Evolutionary conservation across 352 stramenopile species (phyloP).

Genomic region (Pythium apleroticum): DNA sequence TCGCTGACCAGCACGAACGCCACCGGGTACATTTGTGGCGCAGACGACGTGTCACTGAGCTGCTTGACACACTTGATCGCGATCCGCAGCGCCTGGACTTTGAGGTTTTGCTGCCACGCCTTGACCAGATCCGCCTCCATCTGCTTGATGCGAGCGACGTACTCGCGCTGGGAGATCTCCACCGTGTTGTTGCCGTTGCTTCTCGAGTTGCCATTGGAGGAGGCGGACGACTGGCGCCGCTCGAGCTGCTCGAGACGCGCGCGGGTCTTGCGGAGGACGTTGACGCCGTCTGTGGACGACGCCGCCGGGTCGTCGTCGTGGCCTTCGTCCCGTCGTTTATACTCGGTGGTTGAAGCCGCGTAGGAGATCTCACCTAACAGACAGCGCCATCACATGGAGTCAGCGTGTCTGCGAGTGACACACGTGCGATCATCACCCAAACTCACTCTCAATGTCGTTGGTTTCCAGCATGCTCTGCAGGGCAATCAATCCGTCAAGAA

Average conservation of each 20-base stretch:
- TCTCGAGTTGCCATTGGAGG: constrained; percentile 6
- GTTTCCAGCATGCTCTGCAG: constrained; percentile 70
- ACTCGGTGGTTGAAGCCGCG: constrained; percentile 33
- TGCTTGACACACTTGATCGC: constrained; percentile 91
- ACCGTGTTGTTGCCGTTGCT: constrained; percentile 30
- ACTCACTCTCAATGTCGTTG: constrained; percentile 59
- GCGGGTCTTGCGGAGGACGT: constrained; percentile 66
- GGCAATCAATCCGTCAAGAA: too few species aligned
- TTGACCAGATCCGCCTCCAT: constrained; percentile 69
- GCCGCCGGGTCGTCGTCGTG: constrained; percentile 5
- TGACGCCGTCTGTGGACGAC: constrained; percentile 29
- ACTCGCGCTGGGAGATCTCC: constrained; percentile 84
- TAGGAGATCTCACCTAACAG: constrained; percentile 44
- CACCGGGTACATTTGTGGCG: constrained; percentile 85
- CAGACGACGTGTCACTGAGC: constrained; percentile 70
- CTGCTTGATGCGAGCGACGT: constrained; percentile 71
- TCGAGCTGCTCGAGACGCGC: constrained; percentile 69
- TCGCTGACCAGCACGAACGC: constrained; percentile 89
- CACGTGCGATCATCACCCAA: neutral
- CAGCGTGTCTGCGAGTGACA: too few species aligned
- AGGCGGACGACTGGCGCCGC: constrained; percentile 23
- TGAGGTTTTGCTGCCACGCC: constrained; percentile 85
- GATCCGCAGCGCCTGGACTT: constrained; percentile 87
- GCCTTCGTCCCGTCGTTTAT: constrained; percentile 33
- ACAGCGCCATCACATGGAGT: neutral